These are phyloP conservation scores for Crithidia thermophila DNA, from an alignment of 208 protist species.

Conservation along the genomic window DNA sequence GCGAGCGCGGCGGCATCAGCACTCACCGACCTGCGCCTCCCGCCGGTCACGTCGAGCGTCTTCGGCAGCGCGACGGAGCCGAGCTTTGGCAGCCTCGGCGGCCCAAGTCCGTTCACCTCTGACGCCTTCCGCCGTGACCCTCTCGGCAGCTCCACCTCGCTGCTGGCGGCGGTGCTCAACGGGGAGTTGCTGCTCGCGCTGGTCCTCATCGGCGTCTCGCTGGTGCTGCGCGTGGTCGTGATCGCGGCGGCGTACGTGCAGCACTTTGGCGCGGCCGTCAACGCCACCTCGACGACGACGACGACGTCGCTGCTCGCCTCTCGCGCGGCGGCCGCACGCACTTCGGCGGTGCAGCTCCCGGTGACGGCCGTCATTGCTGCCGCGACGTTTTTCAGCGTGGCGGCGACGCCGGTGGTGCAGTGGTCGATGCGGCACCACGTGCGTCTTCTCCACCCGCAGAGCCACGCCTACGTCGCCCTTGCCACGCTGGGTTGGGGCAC, in stretches of 20 bases:
- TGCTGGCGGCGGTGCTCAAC: slow-evolving; percentile 54
- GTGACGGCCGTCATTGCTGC: slow-evolving; percentile 29
- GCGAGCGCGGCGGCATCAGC: neutral
- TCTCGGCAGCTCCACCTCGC: neutral
- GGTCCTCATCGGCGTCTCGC: slow-evolving; percentile 44
- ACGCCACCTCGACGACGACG: neutral
- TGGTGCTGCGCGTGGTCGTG: slow-evolving; percentile 56
- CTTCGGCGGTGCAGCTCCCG: slow-evolving; percentile 14
- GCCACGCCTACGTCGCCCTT: slow-evolving; percentile 58
- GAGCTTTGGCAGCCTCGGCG: neutral
- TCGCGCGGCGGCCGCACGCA: neutral
- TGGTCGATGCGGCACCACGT: slow-evolving; percentile 61
- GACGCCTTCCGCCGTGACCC: neutral
- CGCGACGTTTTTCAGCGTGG: slow-evolving; percentile 46
- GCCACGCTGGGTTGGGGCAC: slow-evolving; percentile 68
- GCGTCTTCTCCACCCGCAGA: slow-evolving; percentile 41
- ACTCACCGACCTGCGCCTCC: neutral
- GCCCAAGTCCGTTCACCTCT: neutral
- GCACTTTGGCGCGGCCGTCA: slow-evolving; percentile 1
- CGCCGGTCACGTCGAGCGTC: neutral
- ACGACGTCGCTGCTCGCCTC: slow-evolving; percentile 36
- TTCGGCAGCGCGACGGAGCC: neutral
- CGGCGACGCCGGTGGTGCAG: slow-evolving; percentile 58
- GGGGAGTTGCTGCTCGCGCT: slow-evolving; percentile 68
- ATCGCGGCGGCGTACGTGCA: slow-evolving; percentile 16